phyloP scores from a whole-genome alignment of 768 basidiomycete genomes.

The Mycena epipterygia region DNA sequence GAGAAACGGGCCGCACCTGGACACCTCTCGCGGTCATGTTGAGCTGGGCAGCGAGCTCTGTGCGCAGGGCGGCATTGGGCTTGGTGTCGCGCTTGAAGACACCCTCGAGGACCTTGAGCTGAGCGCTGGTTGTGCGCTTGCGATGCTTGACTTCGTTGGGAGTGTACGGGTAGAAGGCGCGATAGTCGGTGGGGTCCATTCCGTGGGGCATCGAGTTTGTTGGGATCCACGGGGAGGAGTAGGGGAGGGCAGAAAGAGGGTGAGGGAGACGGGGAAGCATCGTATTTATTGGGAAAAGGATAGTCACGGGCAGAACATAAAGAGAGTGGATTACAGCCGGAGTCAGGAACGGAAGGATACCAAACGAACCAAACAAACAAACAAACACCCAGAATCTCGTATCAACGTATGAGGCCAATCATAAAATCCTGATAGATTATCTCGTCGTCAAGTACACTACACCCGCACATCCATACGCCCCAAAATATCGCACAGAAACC shows the following conservation, averaged over 20 bases:
- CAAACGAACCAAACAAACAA: neutral
- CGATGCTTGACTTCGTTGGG: constrained; percentile 96
- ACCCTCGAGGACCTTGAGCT: constrained; percentile 91
- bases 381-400: no score
- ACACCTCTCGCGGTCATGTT: constrained; percentile 96
- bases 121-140: constrained; percentile 88
- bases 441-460: constrained; percentile 32
- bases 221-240: constrained; percentile 61
- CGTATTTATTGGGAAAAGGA: constrained; percentile 35
- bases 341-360: neutral
- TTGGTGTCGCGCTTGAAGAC: constrained; percentile 93
- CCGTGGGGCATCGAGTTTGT: constrained; percentile 59
- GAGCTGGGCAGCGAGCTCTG: constrained; percentile 84
- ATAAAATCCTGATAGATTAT: constrained; percentile 31
- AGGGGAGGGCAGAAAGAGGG: constrained; percentile 51
- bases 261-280: constrained; percentile 48
- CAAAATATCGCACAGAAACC: constrained; percentile 41
- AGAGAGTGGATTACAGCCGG: constrained; percentile 26
- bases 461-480: constrained; percentile 26
- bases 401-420: no score
- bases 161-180: constrained; percentile 89
- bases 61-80: constrained; percentile 86
- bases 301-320: constrained; percentile 31
- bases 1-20: constrained; percentile 72
- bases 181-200: constrained; percentile 82